These are phyloP conservation scores for Pythium sp. DNA, from an alignment of 352 stramenopile genomes.

Conservation along the genomic window DNA sequence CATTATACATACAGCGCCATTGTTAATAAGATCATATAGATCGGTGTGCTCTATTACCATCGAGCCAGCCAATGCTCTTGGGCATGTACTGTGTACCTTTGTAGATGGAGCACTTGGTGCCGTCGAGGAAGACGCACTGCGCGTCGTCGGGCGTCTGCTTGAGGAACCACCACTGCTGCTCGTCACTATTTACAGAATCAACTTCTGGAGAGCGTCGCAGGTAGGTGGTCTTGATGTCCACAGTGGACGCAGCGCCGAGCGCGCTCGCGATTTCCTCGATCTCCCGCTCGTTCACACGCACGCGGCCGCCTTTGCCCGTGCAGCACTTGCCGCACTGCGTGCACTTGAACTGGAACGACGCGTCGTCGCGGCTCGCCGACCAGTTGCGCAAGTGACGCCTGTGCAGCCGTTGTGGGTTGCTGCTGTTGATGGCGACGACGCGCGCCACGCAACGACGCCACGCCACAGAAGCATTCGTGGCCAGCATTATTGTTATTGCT, in stretches of 20 bases:
- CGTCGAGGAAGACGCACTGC: constrained; percentile 66
- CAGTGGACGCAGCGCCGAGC: constrained; percentile 25
- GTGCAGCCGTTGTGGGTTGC: not conserved
- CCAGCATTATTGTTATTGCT: not conserved
- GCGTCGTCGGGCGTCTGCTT: constrained; percentile 49
- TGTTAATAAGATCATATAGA: not conserved
- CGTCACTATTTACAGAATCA: not conserved
- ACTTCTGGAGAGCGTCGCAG: constrained; percentile 17
- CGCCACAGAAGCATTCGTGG: not conserved
- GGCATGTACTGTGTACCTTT: constrained; percentile 23
- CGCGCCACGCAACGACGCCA: not conserved
- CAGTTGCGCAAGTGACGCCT: constrained; percentile 30
- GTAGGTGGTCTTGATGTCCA: constrained; percentile 34
- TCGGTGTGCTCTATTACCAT: not conserved
- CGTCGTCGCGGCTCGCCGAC: constrained; percentile 28
- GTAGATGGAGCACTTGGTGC: constrained; percentile 69
- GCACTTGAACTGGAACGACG: constrained; percentile 61
- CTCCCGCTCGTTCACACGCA: constrained; percentile 67
- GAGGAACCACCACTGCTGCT: constrained; percentile 33
- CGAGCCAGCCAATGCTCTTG: not conserved
- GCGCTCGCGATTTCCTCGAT: constrained; percentile 38
- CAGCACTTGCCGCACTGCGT: constrained; percentile 80
- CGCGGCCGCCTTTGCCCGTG: constrained; percentile 58
- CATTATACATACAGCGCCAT: too few relatives aligned
- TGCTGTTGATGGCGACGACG: not conserved